Evolutionary conservation across 129 eudicot genomes (phyloP).

Genomic region (Lactuca sativa): DNA sequence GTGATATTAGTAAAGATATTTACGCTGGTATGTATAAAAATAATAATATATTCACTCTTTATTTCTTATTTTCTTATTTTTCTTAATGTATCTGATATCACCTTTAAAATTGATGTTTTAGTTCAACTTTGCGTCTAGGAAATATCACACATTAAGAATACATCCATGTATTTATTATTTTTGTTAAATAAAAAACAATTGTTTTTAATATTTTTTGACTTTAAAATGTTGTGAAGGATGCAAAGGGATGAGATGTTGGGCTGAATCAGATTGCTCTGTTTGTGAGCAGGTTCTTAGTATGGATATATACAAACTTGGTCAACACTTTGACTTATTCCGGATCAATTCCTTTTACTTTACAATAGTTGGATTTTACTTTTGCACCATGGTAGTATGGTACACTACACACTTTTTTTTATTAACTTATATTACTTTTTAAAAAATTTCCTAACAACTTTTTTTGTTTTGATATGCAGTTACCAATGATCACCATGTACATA

Average conservation of each 20-base stretch:
- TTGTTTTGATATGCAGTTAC: constrained; percentile 56
- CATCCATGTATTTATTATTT: constrained; percentile 59
- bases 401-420: neutral
- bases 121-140: constrained; percentile 95
- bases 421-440: neutral
- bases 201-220: neutral
- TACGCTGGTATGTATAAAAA: constrained; percentile 52
- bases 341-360: constrained; percentile 95
- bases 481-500: constrained; percentile 75
- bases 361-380: constrained; percentile 86
- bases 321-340: constrained; percentile 89
- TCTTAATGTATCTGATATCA: neutral
- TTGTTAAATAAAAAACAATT: neutral
- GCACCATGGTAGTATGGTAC: constrained; percentile 64
- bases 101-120: constrained; percentile 65
- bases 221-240: constrained; percentile 52
- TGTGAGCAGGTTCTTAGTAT: constrained; percentile 97
- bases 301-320: constrained; percentile 90
- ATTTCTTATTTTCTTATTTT: neutral
- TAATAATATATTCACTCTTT: neutral
- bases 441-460: constrained; percentile 31
- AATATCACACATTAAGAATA: constrained; percentile 98
- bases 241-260: constrained; percentile 97
- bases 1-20: constrained; percentile 97
- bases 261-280: constrained; percentile 94